Percentiles rank a stretch among this genome's conserved stretches.
These are phyloP conservation scores for Drechmeria coniospora DNA, from an alignment of 2,329 filamentous ascomycete genomes.

Conservation along the genomic window DNA sequence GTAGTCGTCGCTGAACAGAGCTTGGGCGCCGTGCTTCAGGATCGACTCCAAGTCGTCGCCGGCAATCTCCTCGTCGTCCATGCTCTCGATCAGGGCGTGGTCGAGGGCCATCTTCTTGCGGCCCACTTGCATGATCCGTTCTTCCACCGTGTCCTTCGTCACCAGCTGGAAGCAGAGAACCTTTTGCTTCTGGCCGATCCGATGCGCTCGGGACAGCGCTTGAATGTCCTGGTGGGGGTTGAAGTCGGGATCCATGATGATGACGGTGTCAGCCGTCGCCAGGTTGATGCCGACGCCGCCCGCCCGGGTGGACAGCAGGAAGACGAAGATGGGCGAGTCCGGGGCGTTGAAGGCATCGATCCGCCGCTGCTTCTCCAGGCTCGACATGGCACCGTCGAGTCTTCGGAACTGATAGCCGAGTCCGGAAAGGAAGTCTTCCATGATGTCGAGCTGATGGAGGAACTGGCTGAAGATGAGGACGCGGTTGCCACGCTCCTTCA, in stretches of 20 bases:
- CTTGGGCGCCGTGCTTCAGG: constrained; percentile 71
- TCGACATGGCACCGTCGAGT: constrained; percentile 70
- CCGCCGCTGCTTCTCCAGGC: constrained; percentile 78
- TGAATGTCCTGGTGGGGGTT: constrained; percentile 98
- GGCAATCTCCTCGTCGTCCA: constrained; percentile 70
- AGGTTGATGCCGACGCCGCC: constrained; percentile 96
- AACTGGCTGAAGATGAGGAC: constrained; percentile 97
- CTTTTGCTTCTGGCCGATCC: constrained; percentile 91
- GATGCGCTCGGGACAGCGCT: constrained; percentile 82
- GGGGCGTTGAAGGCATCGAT: constrained; percentile 90
- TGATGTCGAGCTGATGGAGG: constrained; percentile 68
- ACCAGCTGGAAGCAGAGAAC: constrained; percentile 92
- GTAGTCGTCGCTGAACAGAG: constrained; percentile 66
- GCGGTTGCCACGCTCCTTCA: constrained; percentile 71
- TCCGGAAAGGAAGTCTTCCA: constrained; percentile 80
- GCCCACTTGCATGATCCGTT: constrained; percentile 92
- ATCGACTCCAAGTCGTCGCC: constrained; percentile 75
- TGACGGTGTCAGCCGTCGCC: constrained; percentile 91
- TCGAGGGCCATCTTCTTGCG: constrained; percentile 93
- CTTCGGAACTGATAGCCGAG: constrained; percentile 60
- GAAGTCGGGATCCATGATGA: constrained; percentile 93
- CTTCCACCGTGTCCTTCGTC: constrained; percentile 77
- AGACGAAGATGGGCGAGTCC: constrained; percentile 70
- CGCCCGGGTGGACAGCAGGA: constrained; percentile 83
- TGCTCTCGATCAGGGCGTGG: constrained; percentile 82